Conservation (phyloP, 805 yeast genomes). For the Ogataea pilisensis region DNA sequence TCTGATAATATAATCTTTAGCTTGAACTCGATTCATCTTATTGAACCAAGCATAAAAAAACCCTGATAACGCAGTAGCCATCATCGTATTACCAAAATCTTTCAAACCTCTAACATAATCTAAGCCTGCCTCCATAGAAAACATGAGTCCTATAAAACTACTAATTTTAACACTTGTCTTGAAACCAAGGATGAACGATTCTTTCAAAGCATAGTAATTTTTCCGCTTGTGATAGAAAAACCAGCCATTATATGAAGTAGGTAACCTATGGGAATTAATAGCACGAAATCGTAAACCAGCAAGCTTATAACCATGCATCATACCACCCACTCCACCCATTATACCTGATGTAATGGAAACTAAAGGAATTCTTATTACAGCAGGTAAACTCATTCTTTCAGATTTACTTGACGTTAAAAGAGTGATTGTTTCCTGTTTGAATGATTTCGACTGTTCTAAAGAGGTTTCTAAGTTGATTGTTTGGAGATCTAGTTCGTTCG, state of each 20-base stretch:
- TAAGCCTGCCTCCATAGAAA: conserved; percentile 57
- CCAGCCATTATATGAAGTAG: conserved; percentile 79
- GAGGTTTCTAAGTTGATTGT: conserved; percentile 1
- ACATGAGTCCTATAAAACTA: conserved; percentile 43
- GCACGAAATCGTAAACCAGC: conserved; percentile 63
- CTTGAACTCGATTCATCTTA: conserved; percentile 41
- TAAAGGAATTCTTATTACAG: conserved; percentile 41
- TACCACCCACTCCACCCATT: conserved; percentile 51
- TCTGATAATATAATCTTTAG: conserved; percentile 38
- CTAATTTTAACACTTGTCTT: conserved; percentile 39
- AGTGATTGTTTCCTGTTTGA: conserved; percentile 7
- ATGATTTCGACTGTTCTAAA: conserved; percentile 5
- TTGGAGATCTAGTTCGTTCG: neutral
- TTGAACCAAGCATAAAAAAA: conserved; percentile 44
- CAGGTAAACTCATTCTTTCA: conserved; percentile 47
- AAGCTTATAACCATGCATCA: conserved; percentile 51
- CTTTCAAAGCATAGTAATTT: conserved; percentile 64
- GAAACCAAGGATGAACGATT: conserved; percentile 49
- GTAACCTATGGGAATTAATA: conserved; percentile 79
- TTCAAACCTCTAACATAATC: conserved; percentile 47
- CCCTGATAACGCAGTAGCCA: conserved; percentile 52
- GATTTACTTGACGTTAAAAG: conserved; percentile 7
- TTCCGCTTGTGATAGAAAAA: conserved; percentile 81
- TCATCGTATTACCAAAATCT: conserved; percentile 62
- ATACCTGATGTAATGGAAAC: conserved; percentile 37